Base-by-base conservation (phyloP, 345 rosid genomes). In the Crucihimalaya himalaica region DNA sequence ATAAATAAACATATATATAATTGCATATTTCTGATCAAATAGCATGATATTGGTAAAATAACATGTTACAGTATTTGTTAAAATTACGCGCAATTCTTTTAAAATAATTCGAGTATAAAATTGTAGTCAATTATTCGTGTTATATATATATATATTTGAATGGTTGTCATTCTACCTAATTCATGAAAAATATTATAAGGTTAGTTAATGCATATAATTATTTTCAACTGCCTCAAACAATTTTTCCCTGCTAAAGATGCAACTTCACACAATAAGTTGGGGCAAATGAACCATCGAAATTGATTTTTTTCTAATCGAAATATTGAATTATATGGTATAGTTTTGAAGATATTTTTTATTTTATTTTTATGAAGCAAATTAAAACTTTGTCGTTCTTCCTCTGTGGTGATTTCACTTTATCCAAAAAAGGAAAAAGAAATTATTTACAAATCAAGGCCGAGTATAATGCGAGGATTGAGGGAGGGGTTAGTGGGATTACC, bases 391-490 rank as follows among this genome's bases (percentile, higher is more conserved):
- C 39, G 25, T 48, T 7, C 29, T 21, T 34, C 27, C 18, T 68
- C 37, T 32, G 56, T 47, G 59, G 31, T 47, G 59, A 35, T 66
- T 66, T 74, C 52, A 57, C 47, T 53, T 50, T 68, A 28, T 51
- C 7, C 1, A 8, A 5, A 29, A 31, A 6, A 20, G 16, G 16
- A 40, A 6, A 19, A 27, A 28, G n/a, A 57, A 65, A 56, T 20
- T 37, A 37, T 3, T 27, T 13, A 18, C 13, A 19, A 8, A 27
- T 29, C 0, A 10, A 35, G 59, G 59, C 61, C 66, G 76, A 55
- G 54, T 34, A 63, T 56, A 55, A 70, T 77, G 80, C 76, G 76
- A 70, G 66, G 67, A 70, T 76, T 70, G 21, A 70, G 80, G 80
- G 66, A 68, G 31, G 15, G 31, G n/a, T 25, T 5, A 61, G 74